Conservation (phyloP, 257 asterid genomes). For the Lycium ferocissimum region DNA sequence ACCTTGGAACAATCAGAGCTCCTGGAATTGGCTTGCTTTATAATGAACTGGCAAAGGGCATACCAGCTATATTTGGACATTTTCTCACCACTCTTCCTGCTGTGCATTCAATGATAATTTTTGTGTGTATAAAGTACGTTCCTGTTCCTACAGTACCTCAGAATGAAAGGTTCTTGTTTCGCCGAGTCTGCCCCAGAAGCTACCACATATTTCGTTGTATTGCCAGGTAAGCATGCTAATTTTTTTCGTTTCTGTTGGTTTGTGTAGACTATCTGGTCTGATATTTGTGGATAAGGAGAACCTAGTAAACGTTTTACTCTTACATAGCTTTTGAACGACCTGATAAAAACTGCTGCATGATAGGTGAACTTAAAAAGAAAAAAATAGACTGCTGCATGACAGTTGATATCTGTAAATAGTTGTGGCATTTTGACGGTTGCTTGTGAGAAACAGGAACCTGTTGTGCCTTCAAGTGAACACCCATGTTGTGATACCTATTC, state of each 20-base stretch:
- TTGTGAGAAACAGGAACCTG: slow-evolving; percentile 5
- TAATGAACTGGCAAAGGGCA: slow-evolving; percentile 91
- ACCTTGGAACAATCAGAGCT: slow-evolving; percentile 90
- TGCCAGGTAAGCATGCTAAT: slow-evolving; percentile 68
- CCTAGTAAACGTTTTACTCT: background rate
- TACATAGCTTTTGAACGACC: background rate
- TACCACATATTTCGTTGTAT: slow-evolving; percentile 95
- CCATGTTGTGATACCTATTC: slow-evolving; percentile 11
- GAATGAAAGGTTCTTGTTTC: slow-evolving; percentile 83
- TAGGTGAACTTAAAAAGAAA: background rate
- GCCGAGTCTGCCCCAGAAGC: slow-evolving; percentile 86
- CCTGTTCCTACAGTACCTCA: slow-evolving; percentile 96
- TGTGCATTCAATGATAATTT: slow-evolving; percentile 93
- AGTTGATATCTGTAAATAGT: background rate
- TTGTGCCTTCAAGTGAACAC: background rate
- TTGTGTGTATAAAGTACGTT: slow-evolving; percentile 87
- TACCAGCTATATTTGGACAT: slow-evolving; percentile 94
- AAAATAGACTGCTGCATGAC: background rate
- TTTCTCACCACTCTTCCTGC: slow-evolving; percentile 94
- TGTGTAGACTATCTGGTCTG: slow-evolving; percentile 17
- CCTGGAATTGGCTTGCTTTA: slow-evolving; percentile 95
- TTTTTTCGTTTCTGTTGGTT: slow-evolving; percentile 2
- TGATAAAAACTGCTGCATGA: background rate
- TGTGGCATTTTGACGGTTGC: slow-evolving; percentile 1
- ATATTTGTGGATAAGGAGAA: background rate